phyloP scores from a whole-genome alignment of 495 filamentous ascomycete species.

The Penicillium maclennaniae region DNA sequence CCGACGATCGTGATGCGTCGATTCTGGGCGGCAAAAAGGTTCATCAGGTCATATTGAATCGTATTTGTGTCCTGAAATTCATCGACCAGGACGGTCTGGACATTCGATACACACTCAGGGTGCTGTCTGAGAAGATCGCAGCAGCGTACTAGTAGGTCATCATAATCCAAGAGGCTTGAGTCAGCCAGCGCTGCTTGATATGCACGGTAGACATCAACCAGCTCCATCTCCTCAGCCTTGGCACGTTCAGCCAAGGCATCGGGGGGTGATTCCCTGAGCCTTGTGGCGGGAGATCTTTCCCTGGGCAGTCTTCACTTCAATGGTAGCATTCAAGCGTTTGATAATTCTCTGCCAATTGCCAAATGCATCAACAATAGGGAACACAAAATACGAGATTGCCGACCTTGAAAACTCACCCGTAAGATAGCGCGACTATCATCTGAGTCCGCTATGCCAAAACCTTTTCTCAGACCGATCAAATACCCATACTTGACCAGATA shows the following conservation, averaged over 20 bases:
- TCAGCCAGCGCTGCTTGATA: constrained; percentile 71
- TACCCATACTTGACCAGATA: constrained; percentile 86
- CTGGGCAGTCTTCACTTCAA: constrained; percentile 66
- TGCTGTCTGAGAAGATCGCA: constrained; percentile 71
- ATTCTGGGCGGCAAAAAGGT: constrained; percentile 68
- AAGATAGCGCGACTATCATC: constrained; percentile 74
- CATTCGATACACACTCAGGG: constrained; percentile 84
- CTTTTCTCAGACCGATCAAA: constrained; percentile 73
- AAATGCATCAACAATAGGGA: constrained; percentile 5
- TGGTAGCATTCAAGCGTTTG: constrained; percentile 61
- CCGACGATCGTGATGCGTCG: constrained; percentile 89
- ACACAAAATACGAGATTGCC: constrained; percentile 1
- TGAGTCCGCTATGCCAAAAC: constrained; percentile 92
- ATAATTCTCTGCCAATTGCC: constrained; percentile 59
- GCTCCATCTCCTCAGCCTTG: constrained; percentile 62
- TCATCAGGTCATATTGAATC: constrained; percentile 94
- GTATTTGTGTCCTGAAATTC: constrained; percentile 98
- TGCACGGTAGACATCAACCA: constrained; percentile 68
- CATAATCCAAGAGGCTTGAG: constrained; percentile 90
- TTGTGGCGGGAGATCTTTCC: constrained; percentile 84
- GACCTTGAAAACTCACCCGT: constrained; percentile 26
- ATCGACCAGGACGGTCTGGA: constrained; percentile 90
- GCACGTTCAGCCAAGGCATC: constrained; percentile 37
- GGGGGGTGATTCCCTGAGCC: constrained; percentile 58
- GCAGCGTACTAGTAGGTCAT: constrained; percentile 85